phyloP scores from a whole-genome alignment of 164 flowering plant species.

The Malania oleifera region DNA sequence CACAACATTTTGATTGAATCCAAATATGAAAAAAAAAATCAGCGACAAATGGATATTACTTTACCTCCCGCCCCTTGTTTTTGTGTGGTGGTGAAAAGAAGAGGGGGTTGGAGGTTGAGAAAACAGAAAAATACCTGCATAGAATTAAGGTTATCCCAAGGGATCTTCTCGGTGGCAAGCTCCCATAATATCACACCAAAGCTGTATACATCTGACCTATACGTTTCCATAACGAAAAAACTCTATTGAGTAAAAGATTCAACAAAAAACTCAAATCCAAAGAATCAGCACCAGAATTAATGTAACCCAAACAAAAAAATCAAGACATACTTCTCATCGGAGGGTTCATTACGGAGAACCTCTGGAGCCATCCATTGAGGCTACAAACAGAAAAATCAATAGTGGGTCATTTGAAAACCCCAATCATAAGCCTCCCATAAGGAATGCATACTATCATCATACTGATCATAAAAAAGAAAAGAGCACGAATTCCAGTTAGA shows the following conservation, averaged over 20 bases:
- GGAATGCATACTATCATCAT: neutral
- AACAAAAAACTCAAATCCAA: neutral
- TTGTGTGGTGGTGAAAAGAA: too few relatives aligned
- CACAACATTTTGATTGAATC: too few relatives aligned
- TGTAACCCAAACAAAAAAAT: constrained; percentile 2
- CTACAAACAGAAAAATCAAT: constrained; percentile 36
- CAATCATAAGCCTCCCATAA: neutral
- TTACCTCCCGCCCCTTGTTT: too few relatives aligned
- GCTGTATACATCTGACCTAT: constrained; percentile 92
- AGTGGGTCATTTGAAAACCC: neutral
- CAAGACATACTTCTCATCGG: constrained; percentile 88
- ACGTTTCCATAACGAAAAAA: neutral
- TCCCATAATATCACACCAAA: constrained; percentile 96
- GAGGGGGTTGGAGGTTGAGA: too few relatives aligned
- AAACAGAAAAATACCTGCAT: constrained; percentile 68
- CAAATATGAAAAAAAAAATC: too few relatives aligned
- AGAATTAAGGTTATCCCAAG: constrained; percentile 92
- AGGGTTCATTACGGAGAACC: constrained; percentile 89
- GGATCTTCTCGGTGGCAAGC: constrained; percentile 88
- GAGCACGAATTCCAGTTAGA: neutral
- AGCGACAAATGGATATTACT: too few relatives aligned
- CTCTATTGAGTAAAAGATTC: too few relatives aligned
- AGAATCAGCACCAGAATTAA: neutral
- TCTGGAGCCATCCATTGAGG: constrained; percentile 99
- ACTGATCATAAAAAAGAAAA: neutral